phyloP scores from a whole-genome alignment of 495 filamentous ascomycete genomes.

The Talaromyces wortmannii region DNA sequence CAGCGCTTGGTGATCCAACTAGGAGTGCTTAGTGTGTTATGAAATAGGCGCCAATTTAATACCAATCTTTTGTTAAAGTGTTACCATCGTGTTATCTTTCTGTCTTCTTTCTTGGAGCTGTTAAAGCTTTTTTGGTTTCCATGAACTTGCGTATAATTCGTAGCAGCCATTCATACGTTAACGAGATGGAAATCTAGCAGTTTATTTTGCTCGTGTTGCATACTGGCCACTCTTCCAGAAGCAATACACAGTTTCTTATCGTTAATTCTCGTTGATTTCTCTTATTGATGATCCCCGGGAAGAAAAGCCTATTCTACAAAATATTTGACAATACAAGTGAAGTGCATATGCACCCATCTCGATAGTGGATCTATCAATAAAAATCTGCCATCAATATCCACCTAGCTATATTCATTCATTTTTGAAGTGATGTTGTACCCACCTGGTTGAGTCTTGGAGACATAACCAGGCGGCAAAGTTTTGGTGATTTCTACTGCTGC shows the following conservation, averaged over 20 bases:
- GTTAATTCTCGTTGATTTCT: neutral
- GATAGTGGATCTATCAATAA: neutral
- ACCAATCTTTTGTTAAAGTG: neutral
- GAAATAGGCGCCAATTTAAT: neutral
- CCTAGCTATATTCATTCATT: slow-evolving; percentile 16
- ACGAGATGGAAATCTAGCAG: neutral
- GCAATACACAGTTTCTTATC: neutral
- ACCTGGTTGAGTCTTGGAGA: slow-evolving; percentile 2
- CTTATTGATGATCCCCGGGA: neutral
- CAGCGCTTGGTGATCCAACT: slow-evolving; percentile 13
- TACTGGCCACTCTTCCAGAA: neutral
- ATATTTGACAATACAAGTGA: neutral
- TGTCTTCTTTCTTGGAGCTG: neutral
- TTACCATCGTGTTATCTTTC: neutral
- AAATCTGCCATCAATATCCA: neutral
- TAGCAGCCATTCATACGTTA: neutral
- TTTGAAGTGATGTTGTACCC: slow-evolving; percentile 13
- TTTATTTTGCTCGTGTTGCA: neutral
- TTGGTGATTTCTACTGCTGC: slow-evolving; percentile 10
- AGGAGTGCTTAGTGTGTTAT: slow-evolving; percentile 6
- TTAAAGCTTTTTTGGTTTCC: neutral
- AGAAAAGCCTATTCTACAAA: neutral
- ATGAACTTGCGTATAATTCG: neutral
- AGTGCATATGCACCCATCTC: neutral
- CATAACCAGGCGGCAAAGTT: neutral